A percentile compares a stretch with the other conserved stretches of the same genome.
Conservation (phyloP, 176 grass and related monocot species). For the Sorghum bicolor region DNA sequence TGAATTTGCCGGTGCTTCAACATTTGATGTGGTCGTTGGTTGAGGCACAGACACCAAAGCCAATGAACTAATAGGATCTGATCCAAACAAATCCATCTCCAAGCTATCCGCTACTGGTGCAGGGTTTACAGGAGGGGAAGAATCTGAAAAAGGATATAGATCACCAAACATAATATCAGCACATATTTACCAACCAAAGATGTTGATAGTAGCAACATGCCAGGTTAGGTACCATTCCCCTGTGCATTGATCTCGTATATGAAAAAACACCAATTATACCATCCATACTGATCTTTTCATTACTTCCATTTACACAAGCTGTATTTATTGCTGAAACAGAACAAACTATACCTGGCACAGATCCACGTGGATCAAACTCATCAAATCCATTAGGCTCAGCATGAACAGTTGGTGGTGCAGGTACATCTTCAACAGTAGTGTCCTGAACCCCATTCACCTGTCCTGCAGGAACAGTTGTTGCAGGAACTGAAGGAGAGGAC, state of each 20-base stretch:
- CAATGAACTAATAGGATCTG: constrained; percentile 66
- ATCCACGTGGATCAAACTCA: constrained; percentile 94
- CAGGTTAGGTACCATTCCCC: background rate
- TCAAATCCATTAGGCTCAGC: constrained; percentile 67
- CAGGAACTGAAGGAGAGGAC: constrained; percentile 37
- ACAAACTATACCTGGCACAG: constrained; percentile 60
- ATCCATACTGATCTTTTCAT: background rate
- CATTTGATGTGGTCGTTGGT: constrained; percentile 38
- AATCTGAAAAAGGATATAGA: constrained; percentile 19
- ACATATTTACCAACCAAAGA: constrained; percentile 21
- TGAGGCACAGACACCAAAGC: constrained; percentile 79
- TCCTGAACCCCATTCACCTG: constrained; percentile 40
- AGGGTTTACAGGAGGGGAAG: constrained; percentile 37
- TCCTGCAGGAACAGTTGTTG: background rate
- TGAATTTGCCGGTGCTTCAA: constrained; percentile 55
- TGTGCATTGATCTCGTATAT: background rate
- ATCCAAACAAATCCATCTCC: constrained; percentile 94
- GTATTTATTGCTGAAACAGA: background rate
- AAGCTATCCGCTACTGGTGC: constrained; percentile 52
- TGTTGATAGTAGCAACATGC: constrained; percentile 10
- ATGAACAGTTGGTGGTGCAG: constrained; percentile 36
- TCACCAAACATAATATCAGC: background rate
- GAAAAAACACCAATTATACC: constrained; percentile 5
- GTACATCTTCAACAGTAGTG: constrained; percentile 30
- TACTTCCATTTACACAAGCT: constrained; percentile 20